Base-by-base conservation (phyloP, 345 rosid genomes). In the Orychophragmus violaceus region DNA sequence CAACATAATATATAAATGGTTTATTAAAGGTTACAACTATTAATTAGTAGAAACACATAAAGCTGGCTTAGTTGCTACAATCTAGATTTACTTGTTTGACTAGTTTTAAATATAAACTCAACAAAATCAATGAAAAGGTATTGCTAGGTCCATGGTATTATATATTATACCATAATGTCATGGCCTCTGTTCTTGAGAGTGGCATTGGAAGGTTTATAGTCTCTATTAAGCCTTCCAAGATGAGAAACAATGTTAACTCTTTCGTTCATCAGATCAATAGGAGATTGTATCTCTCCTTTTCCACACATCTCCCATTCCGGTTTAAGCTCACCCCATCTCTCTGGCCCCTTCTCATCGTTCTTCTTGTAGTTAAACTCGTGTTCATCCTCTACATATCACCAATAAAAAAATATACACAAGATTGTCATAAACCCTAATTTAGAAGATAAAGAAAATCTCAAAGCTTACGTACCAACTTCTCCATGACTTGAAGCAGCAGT, bases 221-320 rank as follows among this genome's bases (percentile, higher is more conserved):
- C 73, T 75, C 85, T 77, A 5, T 42, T 82, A 17, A 94, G 85
- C 50, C 79, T 79, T 27, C 84, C 90, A 17, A 87, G 73, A 69
- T 79, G 78, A n/a, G 90, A 74, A 22, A 82, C 87, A 6, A 84
- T 54, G 29, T 70, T 41, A 59, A 88, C 88, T 54, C 87, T 83
- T 51, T 85, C 72, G 27, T 77, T 60, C 70, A 77, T 39, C 7
- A 94, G 64, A 77, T 90, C 92, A 23, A 90, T 84, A 0, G 97
- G 99, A 68, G 99, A 94, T 51, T 94, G 97, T 82, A 87, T 85
- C 2, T 78, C 30, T 71, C 99, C 99, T 30, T 77, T 80, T 42
- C 76, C 62, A 61, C 99, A 94, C 10, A 58, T 35, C 16, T 72
- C 36, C 96, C 97, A 94, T 29, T 87, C 85, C 1, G 68, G 70